Conservation (phyloP, 192 early-diverging fungal species). For the Linnemannia elongata region DNA sequence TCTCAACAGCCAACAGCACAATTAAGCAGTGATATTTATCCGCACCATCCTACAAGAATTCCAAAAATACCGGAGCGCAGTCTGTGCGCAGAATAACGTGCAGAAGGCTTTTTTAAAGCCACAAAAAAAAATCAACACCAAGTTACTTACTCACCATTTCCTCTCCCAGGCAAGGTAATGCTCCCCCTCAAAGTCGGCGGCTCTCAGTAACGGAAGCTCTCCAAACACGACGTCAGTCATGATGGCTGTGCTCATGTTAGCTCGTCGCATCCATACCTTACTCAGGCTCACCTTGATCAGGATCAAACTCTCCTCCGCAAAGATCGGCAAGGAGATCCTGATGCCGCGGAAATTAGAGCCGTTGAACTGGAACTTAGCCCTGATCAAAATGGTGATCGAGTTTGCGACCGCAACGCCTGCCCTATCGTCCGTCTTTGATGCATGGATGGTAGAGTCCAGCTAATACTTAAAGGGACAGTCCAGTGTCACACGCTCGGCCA, state of each 20-base stretch:
- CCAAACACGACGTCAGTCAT: conserved; percentile 15
- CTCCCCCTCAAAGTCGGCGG: background rate
- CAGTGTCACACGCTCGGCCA: background rate
- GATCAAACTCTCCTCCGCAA: conserved; percentile 11
- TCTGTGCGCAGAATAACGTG: too few species aligned
- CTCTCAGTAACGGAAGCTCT: conserved; percentile 3
- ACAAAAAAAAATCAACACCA: too few species aligned
- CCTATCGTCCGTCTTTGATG: background rate
- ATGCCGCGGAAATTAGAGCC: conserved; percentile 5
- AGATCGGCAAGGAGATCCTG: conserved; percentile 14
- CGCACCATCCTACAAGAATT: too few species aligned
- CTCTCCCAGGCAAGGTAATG: too few species aligned
- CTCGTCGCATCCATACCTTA: conserved; percentile 10
- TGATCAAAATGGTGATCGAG: conserved; percentile 13
- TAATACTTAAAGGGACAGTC: background rate
- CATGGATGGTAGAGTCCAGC: background rate
- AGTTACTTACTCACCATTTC: too few species aligned
- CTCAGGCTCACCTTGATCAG: background rate
- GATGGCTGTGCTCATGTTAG: conserved; percentile 5
- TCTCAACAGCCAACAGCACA: too few species aligned
- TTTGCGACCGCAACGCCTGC: background rate
- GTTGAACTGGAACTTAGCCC: background rate
- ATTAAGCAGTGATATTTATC: too few species aligned
- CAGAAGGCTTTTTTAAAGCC: too few species aligned
- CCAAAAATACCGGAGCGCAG: too few species aligned